A percentile compares a stretch with the other conserved stretches of the same genome.
These are phyloP conservation scores for Fusarium sp. DNA, from an alignment of 2,329 filamentous ascomycete species.

Conservation along the genomic window DNA sequence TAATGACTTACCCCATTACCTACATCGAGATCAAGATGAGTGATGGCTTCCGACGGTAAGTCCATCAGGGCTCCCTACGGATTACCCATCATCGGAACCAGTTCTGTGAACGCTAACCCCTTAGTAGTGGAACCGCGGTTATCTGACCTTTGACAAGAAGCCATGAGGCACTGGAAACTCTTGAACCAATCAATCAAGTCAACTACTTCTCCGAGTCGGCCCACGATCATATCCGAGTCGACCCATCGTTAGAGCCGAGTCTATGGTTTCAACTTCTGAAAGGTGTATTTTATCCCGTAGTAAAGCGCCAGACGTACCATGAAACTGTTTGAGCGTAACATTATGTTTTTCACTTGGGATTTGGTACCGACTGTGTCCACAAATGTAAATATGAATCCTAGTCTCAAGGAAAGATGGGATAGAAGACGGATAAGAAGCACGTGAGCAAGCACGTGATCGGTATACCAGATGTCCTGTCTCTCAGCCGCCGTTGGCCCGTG, in stretches of 20 bases:
- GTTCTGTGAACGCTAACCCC: not conserved
- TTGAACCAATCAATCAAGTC: slow-evolving; percentile 29
- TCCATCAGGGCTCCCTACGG: slow-evolving; percentile 6
- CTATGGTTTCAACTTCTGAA: not conserved
- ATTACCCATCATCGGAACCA: not conserved
- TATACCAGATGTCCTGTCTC: accelerated
- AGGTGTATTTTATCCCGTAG: not conserved
- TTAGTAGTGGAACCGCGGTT: slow-evolving; percentile 12
- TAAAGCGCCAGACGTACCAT: not conserved
- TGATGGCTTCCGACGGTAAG: not conserved
- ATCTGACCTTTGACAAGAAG: slow-evolving; percentile 23
- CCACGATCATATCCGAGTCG: slow-evolving; percentile 32
- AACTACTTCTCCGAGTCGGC: slow-evolving; percentile 23
- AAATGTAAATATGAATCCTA: not conserved
- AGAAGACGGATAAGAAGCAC: not conserved
- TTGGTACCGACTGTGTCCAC: not conserved
- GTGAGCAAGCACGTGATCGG: slow-evolving; percentile 9
- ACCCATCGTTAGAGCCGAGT: slow-evolving; percentile 34
- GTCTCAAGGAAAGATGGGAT: not conserved
- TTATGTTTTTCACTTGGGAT: not conserved
- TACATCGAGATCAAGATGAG: slow-evolving; percentile 22
- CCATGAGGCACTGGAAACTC: slow-evolving; percentile 20
- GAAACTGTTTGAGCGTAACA: not conserved
- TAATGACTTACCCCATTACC: slow-evolving; percentile 32
- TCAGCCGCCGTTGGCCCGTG: slow-evolving; percentile 10